These are phyloP conservation scores for Erysimum cheiri DNA, from an alignment of 441 rosid genomes.

Conservation along the genomic window DNA sequence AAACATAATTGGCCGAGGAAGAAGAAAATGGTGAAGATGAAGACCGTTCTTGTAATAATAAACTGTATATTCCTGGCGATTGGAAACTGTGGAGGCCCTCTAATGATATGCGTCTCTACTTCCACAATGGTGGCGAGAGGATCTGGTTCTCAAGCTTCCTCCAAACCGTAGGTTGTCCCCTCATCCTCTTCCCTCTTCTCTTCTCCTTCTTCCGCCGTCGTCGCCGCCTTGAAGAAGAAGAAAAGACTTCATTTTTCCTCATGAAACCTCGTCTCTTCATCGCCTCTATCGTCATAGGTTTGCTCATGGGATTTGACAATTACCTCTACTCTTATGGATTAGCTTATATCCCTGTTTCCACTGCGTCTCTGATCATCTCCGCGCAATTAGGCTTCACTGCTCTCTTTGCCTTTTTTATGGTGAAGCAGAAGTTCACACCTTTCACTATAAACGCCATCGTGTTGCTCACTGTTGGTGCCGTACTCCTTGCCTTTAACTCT, in stretches of 20 bases:
- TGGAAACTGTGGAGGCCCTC: slow-evolving; percentile 66
- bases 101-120: slow-evolving; percentile 71
- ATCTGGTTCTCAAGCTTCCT: slow-evolving; percentile 78
- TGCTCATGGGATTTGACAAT: slow-evolving; percentile 56
- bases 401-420: slow-evolving; percentile 55
- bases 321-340: slow-evolving; percentile 56
- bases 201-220: slow-evolving; percentile 38
- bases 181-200: slow-evolving; percentile 56
- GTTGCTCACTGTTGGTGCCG: slow-evolving; percentile 51
- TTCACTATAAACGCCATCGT: slow-evolving; percentile 50
- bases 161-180: slow-evolving; percentile 59
- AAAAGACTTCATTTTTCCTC: slow-evolving; percentile 23
- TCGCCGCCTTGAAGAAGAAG: not conserved
- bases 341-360: slow-evolving; percentile 56
- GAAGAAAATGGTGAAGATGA: slow-evolving; percentile 41
- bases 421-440: slow-evolving; percentile 55
- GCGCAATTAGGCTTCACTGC: slow-evolving; percentile 61
- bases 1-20: not conserved
- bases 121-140: slow-evolving; percentile 65
- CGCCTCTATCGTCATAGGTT: slow-evolving; percentile 46
- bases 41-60: slow-evolving; percentile 45
- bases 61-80: slow-evolving; percentile 54
- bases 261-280: slow-evolving; percentile 46
- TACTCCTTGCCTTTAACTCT: slow-evolving; percentile 47
- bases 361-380: slow-evolving; percentile 56